Conservation (phyloP, 257 asterid species). For the Solanum medicagineum region DNA sequence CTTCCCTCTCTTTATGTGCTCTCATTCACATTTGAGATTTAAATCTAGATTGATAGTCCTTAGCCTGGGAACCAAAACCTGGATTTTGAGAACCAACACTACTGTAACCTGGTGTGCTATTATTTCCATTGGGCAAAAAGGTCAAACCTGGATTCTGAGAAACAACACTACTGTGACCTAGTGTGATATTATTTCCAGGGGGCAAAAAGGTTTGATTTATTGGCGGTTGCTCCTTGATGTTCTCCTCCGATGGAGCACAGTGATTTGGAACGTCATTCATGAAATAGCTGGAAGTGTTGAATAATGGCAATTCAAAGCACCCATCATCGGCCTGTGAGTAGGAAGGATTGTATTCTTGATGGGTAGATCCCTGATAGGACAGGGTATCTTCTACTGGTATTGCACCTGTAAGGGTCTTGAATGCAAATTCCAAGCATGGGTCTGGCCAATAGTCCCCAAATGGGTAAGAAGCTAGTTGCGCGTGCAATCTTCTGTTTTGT, state of each 20-base stretch:
- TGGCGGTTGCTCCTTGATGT: conserved; percentile 3
- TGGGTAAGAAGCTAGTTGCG: conserved; percentile 1
- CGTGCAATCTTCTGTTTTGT: conserved; percentile 2
- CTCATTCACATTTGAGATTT: conserved; percentile 1
- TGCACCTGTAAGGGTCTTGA: conserved; percentile 37
- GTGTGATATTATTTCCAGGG: conserved; percentile 11
- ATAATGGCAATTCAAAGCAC: conserved; percentile 4
- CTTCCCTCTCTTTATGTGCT: neutral
- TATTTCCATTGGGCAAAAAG: conserved; percentile 7
- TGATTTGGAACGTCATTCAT: conserved; percentile 13
- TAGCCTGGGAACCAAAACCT: conserved; percentile 14
- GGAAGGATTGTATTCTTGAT: conserved; percentile 1
- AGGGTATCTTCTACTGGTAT: conserved; percentile 19
- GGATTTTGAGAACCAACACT: conserved; percentile 17
- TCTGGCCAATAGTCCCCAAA: conserved; percentile 26
- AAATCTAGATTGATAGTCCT: conserved; percentile 23
- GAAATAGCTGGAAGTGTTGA: conserved; percentile 7
- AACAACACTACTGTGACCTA: conserved; percentile 12
- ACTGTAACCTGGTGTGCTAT: conserved; percentile 9
- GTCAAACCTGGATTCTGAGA: conserved; percentile 17
- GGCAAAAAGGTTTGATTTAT: conserved; percentile 5
- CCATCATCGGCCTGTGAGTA: neutral
- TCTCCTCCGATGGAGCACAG: conserved; percentile 10
- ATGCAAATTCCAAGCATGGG: conserved; percentile 35
- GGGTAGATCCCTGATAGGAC: conserved; percentile 1